Conservation (phyloP, 2,329 filamentous ascomycete genomes). For the Sordariomycetes sp. region DNA sequence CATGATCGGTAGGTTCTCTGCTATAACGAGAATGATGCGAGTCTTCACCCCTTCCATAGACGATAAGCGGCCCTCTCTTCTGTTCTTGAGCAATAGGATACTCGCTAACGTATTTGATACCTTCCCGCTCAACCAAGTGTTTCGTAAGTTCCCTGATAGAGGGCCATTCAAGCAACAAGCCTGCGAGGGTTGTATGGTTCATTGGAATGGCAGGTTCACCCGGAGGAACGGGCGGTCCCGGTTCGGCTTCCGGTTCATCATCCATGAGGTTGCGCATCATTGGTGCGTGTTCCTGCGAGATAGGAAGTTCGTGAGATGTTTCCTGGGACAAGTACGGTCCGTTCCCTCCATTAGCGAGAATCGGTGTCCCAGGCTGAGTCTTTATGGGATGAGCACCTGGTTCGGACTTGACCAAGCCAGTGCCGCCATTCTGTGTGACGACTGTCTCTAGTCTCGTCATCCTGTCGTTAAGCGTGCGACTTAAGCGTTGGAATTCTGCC, state of each 20-base stretch:
- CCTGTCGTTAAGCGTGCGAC: too few species aligned
- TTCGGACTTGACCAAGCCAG: slow-evolving; percentile 15
- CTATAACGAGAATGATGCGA: slow-evolving; percentile 45
- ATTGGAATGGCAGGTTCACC: slow-evolving; percentile 65
- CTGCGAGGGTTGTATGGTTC: slow-evolving; percentile 85
- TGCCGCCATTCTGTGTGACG: slow-evolving; percentile 11
- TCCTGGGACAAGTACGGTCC: slow-evolving; percentile 4
- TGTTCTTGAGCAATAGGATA: slow-evolving; percentile 74
- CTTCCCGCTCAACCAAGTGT: slow-evolving; percentile 34
- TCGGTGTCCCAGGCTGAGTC: slow-evolving; percentile 11
- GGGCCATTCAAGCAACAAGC: slow-evolving; percentile 67
- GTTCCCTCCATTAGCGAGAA: slow-evolving; percentile 9
- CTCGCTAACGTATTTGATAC: slow-evolving; percentile 49
- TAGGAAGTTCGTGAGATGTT: neutral
- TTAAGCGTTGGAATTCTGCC: too few species aligned
- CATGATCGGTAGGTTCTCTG: slow-evolving; percentile 25
- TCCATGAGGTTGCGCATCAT: slow-evolving; percentile 24
- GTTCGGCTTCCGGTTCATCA: slow-evolving; percentile 40
- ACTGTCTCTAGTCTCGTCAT: too few species aligned
- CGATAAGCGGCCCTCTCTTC: slow-evolving; percentile 60
- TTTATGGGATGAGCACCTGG: slow-evolving; percentile 20
- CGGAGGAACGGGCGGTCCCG: slow-evolving; percentile 40
- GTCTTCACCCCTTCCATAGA: slow-evolving; percentile 75
- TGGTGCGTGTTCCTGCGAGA: neutral
- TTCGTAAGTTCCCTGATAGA: slow-evolving; percentile 57